Conservation (phyloP, 306 rosid species). For the Luffa acutangula region DNA sequence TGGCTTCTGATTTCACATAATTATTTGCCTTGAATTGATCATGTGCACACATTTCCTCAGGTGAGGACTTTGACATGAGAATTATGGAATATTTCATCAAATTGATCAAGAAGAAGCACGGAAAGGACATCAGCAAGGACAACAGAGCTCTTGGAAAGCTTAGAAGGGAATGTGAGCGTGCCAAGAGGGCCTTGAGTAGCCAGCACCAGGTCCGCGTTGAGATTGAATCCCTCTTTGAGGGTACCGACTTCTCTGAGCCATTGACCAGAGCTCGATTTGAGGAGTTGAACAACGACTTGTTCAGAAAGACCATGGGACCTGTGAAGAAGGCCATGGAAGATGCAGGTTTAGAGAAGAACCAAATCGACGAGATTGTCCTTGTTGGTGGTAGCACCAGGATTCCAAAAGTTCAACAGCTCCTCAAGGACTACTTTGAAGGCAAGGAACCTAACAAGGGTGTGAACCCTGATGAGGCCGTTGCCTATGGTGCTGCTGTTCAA, state of each 20-base stretch:
- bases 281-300: slow-evolving; percentile 92
- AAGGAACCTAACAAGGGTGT: slow-evolving; percentile 99
- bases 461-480: slow-evolving; percentile 97
- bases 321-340: slow-evolving; percentile 98
- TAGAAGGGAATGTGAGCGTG: slow-evolving; percentile 89
- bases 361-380: slow-evolving; percentile 89
- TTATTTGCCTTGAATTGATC: neutral
- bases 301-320: slow-evolving; percentile 97
- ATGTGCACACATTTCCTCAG: slow-evolving; percentile 13
- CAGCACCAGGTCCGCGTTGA: slow-evolving; percentile 99
- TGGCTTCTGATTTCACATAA: neutral
- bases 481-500: slow-evolving; percentile 96
- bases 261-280: slow-evolving; percentile 90
- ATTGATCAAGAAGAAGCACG: slow-evolving; percentile 91
- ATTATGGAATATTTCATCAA: slow-evolving; percentile 97
- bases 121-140: slow-evolving; percentile 96
- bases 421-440: slow-evolving; percentile 88
- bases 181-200: slow-evolving; percentile 98
- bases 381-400: slow-evolving; percentile 98
- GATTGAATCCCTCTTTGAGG: slow-evolving; percentile 94
- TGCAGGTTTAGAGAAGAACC: slow-evolving; percentile 84
- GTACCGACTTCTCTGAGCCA: slow-evolving; percentile 77
- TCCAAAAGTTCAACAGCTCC: slow-evolving; percentile 91
- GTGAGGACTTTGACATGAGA: slow-evolving; percentile 94
- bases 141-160: slow-evolving; percentile 92